Evolutionary conservation across 106 monocot species (phyloP).

Genomic region (Dendrobium huoshanense): DNA sequence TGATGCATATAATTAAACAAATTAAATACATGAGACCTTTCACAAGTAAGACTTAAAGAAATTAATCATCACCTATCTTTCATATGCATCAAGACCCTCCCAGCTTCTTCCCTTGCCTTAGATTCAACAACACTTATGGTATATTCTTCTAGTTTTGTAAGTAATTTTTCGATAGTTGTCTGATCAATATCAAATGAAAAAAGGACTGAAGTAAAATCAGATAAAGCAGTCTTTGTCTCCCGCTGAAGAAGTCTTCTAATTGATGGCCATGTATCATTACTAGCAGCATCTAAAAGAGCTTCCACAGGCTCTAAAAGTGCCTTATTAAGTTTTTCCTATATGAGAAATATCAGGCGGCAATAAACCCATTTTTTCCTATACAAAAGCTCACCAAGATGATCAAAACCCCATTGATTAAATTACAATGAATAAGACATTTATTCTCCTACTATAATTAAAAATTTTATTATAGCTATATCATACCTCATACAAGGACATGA

Average conservation of each 20-base stretch:
- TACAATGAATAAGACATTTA: too few relatives aligned
- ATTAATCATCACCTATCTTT: conserved; percentile 69
- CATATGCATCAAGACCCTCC: conserved; percentile 86
- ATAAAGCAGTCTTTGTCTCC: too few relatives aligned
- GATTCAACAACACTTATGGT: conserved; percentile 80
- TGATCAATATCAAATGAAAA: too few relatives aligned
- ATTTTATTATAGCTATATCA: neutral
- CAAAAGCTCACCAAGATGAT: neutral
- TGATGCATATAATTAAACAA: neutral
- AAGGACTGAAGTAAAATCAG: too few relatives aligned
- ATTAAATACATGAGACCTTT: neutral
- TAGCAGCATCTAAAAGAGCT: conserved; percentile 83
- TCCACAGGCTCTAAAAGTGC: conserved; percentile 78
- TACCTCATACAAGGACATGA: conserved; percentile 1
- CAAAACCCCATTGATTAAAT: neutral
- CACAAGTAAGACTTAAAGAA: neutral
- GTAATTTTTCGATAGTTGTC: conserved; percentile 43
- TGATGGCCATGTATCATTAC: conserved; percentile 12
- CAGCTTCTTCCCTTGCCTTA: conserved; percentile 85
- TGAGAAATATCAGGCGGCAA: neutral
- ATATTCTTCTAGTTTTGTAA: conserved; percentile 49
- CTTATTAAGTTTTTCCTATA: conserved; percentile 59
- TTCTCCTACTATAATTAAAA: neutral
- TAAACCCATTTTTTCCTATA: too few relatives aligned
- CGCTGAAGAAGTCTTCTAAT: too few relatives aligned